These are phyloP conservation scores for Leishmania braziliensis DNA, from an alignment of 208 protist genomes.

Conservation along the genomic window DNA sequence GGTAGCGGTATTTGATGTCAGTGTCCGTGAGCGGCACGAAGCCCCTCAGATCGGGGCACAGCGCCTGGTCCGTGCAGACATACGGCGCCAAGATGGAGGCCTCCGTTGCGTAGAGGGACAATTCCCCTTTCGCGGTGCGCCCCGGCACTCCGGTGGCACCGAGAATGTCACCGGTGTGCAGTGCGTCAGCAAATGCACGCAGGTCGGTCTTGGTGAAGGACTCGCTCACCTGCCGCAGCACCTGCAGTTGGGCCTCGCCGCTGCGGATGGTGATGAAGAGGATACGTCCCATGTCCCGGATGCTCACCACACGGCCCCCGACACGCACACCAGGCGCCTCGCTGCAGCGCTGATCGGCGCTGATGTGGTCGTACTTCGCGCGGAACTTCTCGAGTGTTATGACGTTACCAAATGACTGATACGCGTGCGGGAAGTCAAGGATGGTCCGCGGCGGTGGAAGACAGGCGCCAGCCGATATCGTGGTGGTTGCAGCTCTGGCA, in stretches of 20 bases:
- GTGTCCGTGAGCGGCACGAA: conserved; percentile 70
- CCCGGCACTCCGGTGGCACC: conserved; percentile 76
- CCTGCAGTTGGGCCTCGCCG: conserved; percentile 65
- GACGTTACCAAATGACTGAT: conserved; percentile 63
- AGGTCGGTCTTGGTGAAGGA: conserved; percentile 57
- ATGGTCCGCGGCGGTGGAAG: conserved; percentile 35
- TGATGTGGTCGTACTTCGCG: conserved; percentile 43
- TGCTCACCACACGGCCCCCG: conserved; percentile 69
- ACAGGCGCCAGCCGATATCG: not conserved
- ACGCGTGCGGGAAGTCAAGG: conserved; percentile 53
- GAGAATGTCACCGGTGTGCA: conserved; percentile 87
- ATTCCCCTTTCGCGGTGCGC: conserved; percentile 82
- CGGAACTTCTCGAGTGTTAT: conserved; percentile 53
- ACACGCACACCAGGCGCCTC: conserved; percentile 48
- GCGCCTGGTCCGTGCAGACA: conserved; percentile 81
- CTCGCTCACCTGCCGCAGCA: conserved; percentile 62
- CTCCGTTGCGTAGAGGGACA: conserved; percentile 70
- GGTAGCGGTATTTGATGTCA: conserved; percentile 87
- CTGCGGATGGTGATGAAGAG: conserved; percentile 81
- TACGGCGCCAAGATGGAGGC: conserved; percentile 78
- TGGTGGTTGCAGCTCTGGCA: not conserved
- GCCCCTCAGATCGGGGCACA: conserved; percentile 77
- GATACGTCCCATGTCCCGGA: conserved; percentile 86
- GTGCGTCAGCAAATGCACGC: conserved; percentile 39
- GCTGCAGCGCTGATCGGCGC: conserved; percentile 6